Percentiles rank a stretch among this genome's conserved stretches.
Conservation (phyloP, 2,329 filamentous ascomycete species). For the Bipolaris zeicola region DNA sequence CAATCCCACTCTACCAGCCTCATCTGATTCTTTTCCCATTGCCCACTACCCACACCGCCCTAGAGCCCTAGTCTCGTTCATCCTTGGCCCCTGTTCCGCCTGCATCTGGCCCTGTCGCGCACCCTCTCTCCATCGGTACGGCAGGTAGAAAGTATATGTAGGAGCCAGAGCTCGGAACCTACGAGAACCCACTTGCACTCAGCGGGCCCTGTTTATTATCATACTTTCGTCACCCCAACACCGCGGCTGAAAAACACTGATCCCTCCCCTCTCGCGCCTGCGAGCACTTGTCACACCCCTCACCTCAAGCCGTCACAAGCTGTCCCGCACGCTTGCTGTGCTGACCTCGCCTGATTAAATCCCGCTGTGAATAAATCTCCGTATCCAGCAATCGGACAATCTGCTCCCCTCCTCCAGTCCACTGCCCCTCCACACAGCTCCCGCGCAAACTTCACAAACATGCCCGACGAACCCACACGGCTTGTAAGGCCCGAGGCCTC, state of each 20-base stretch:
- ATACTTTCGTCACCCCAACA: conserved; percentile 40
- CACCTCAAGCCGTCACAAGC: neutral
- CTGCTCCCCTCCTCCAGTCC: conserved; percentile 7
- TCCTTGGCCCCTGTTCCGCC: conserved; percentile 17
- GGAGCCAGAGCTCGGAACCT: conserved; percentile 29
- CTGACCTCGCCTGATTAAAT: conserved; percentile 4
- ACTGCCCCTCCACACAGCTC: conserved; percentile 8
- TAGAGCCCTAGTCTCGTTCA: conserved; percentile 16
- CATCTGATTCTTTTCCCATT: conserved; percentile 7
- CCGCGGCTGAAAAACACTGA: conserved; percentile 10
- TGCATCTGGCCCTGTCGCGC: conserved; percentile 18
- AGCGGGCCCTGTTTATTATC: conserved; percentile 35
- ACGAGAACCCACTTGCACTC: conserved; percentile 35
- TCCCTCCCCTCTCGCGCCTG: conserved; percentile 5
- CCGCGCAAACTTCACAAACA: conserved; percentile 12
- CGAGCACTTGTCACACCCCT: neutral
- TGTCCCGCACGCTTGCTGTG: neutral
- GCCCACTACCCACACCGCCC: conserved; percentile 13
- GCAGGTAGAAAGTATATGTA: neutral
- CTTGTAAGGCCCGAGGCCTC: conserved; percentile 30
- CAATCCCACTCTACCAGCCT: conserved; percentile 9
- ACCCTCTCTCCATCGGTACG: conserved; percentile 6
- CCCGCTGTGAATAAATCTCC: conserved; percentile 7
- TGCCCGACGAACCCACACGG: conserved; percentile 42
- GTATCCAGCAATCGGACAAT: conserved; percentile 3